phyloP scores from a whole-genome alignment of 2,329 filamentous ascomycete genomes.

The Beauveria asiatica region DNA sequence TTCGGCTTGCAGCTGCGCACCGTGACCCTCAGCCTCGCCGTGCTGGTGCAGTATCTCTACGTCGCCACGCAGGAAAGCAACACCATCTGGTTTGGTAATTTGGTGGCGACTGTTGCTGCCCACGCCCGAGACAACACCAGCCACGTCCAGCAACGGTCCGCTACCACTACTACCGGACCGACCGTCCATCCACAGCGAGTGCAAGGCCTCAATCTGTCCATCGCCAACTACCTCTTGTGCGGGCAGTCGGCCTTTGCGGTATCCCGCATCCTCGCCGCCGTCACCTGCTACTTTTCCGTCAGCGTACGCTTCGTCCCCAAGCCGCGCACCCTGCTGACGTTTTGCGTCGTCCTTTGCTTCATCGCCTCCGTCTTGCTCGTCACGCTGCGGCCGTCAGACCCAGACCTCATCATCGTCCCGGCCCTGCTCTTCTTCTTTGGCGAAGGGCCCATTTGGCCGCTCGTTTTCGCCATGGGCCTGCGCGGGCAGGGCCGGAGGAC shows the following conservation, averaged over 20 bases:
- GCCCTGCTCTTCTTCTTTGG: conserved; percentile 68
- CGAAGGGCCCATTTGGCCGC: conserved; percentile 74
- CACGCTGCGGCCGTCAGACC: conserved; percentile 33
- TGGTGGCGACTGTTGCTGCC: conserved; percentile 34
- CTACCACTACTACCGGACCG: conserved; percentile 13
- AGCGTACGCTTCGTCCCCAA: conserved; percentile 44
- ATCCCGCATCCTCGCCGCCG: conserved; percentile 61
- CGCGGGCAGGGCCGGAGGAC: conserved; percentile 72
- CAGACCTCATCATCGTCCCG: conserved; percentile 48
- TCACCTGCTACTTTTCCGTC: conserved; percentile 51
- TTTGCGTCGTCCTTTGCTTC: conserved; percentile 53
- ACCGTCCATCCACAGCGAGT: conserved; percentile 22
- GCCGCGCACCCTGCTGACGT: conserved; percentile 60
- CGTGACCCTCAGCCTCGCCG: conserved; percentile 57
- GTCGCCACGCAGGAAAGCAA: conserved; percentile 63
- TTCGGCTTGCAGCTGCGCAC: conserved; percentile 45
- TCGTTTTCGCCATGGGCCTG: conserved; percentile 71
- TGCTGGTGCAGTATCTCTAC: conserved; percentile 71
- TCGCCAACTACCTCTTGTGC: conserved; percentile 60
- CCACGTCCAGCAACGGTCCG: conserved; percentile 20
- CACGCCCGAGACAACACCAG: conserved; percentile 8
- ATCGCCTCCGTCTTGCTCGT: conserved; percentile 44
- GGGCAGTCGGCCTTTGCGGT: conserved; percentile 65
- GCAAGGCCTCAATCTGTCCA: conserved; percentile 41
- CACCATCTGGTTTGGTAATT: conserved; percentile 50